Evolutionary conservation across 768 basidiomycete species (phyloP).

Genomic region (Pisolithus albus): DNA sequence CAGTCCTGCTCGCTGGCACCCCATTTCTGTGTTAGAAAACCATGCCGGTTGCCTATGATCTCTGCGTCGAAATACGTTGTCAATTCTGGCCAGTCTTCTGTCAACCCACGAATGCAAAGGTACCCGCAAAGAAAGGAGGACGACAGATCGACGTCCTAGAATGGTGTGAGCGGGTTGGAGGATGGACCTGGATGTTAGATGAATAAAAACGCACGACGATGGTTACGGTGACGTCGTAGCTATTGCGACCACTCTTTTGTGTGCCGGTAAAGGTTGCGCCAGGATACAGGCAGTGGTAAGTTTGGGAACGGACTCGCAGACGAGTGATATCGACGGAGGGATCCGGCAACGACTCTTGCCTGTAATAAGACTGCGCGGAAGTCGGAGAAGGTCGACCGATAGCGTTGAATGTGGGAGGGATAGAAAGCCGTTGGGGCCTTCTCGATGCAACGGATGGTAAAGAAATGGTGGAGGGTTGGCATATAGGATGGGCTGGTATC

Average conservation of each 20-base stretch:
- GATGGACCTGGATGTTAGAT: neutral
- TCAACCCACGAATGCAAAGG: constrained; percentile 86
- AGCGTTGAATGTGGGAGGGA: constrained; percentile 9
- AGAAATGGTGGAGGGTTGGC: neutral
- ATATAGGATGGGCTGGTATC: neutral
- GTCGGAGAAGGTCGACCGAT: neutral
- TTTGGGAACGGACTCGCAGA: constrained; percentile 62
- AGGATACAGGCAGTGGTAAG: constrained; percentile 77
- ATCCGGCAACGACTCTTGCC: constrained; percentile 27
- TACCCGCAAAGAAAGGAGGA: constrained; percentile 87
- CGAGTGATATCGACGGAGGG: constrained; percentile 73
- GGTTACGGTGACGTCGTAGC: constrained; percentile 90
- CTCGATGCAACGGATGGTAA: neutral
- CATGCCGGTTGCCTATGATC: constrained; percentile 86
- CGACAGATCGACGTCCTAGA: constrained; percentile 81
- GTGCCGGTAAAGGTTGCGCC: constrained; percentile 87
- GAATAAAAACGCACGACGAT: constrained; percentile 63
- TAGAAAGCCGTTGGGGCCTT: constrained; percentile 10
- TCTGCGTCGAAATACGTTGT: constrained; percentile 97
- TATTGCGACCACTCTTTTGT: constrained; percentile 89
- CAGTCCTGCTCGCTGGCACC: constrained; percentile 87
- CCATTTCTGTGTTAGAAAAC: constrained; percentile 87
- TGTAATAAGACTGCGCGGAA: constrained; percentile 2
- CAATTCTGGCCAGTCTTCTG: constrained; percentile 90
- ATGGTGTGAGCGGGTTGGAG: constrained; percentile 3